Conservation (phyloP, 1,284 basidiomycete genomes). For the Pseudozyma thailandica region DNA sequence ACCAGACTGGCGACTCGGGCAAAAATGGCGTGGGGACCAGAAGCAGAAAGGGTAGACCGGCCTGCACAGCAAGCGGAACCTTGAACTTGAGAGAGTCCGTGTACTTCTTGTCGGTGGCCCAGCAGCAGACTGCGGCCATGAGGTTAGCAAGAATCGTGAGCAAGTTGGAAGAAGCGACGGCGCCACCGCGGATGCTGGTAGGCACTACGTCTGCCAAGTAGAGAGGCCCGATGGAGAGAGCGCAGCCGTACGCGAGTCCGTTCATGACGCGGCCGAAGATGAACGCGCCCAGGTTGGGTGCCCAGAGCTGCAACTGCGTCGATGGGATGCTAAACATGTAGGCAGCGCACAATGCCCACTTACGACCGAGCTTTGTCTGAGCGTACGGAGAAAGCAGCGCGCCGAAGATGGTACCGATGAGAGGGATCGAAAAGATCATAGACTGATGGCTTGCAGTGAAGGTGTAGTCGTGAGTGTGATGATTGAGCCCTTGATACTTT, state of each 20-base stretch:
- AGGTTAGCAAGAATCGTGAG: conserved; percentile 53
- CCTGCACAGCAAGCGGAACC: conserved; percentile 53
- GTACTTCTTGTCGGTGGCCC: conserved; percentile 38
- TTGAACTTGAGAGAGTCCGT: conserved; percentile 36
- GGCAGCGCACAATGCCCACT: conserved; percentile 49
- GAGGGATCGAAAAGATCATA: conserved; percentile 56
- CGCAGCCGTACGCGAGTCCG: conserved; percentile 52
- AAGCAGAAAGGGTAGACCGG: conserved; percentile 42
- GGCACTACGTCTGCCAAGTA: conserved; percentile 57
- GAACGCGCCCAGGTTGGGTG: conserved; percentile 55
- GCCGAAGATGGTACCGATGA: conserved; percentile 55
- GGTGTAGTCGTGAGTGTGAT: conserved; percentile 40
- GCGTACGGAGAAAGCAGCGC: conserved; percentile 45
- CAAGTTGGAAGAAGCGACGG: conserved; percentile 52
- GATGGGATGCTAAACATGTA: conserved; percentile 55
- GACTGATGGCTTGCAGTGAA: conserved; percentile 55
- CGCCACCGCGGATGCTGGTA: conserved; percentile 50
- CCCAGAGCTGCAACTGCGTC: conserved; percentile 56
- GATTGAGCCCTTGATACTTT: conserved; percentile 53
- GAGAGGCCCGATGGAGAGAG: conserved; percentile 52
- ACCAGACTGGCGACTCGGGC: conserved; percentile 54
- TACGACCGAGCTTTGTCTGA: conserved; percentile 51
- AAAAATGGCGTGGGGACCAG: conserved; percentile 42
- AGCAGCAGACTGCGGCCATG: conserved; percentile 51
- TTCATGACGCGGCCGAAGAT: conserved; percentile 58